Evolutionary conservation across 176 grass and related monocot genomes (phyloP).

Genomic region (Carex parvula): DNA sequence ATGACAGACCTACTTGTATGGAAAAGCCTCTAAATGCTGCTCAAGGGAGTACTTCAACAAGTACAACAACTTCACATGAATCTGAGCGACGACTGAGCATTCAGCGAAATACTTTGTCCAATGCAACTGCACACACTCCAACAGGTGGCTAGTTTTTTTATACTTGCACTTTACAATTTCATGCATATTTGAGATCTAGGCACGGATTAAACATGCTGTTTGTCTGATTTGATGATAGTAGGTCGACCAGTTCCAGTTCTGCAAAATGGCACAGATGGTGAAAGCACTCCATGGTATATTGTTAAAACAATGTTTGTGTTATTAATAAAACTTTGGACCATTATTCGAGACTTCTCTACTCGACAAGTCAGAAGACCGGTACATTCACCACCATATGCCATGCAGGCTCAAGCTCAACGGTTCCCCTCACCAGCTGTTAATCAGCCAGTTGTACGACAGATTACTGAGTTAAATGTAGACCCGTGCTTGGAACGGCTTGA

Average conservation of each 20-base stretch:
- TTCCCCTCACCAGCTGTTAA: not conserved
- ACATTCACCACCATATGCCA: slow-evolving; percentile 12
- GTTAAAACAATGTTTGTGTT: slow-evolving; percentile 34
- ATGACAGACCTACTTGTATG: slow-evolving; percentile 19
- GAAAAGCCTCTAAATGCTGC: slow-evolving; percentile 17
- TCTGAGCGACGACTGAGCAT: slow-evolving; percentile 22
- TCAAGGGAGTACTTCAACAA: slow-evolving; percentile 39
- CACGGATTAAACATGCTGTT: not conserved
- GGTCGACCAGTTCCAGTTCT: slow-evolving; percentile 29
- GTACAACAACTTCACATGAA: slow-evolving; percentile 23
- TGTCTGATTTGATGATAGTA: slow-evolving; percentile 27
- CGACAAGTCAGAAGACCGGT: slow-evolving; percentile 46
- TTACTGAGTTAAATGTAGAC: slow-evolving; percentile 31
- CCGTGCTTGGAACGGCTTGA: slow-evolving; percentile 63
- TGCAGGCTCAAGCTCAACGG: slow-evolving; percentile 7
- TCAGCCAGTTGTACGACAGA: slow-evolving; percentile 3
- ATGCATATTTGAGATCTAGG: not conserved
- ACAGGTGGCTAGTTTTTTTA: slow-evolving; percentile 24
- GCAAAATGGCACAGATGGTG: slow-evolving; percentile 23
- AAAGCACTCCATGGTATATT: slow-evolving; percentile 31
- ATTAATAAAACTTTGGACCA: slow-evolving; percentile 64
- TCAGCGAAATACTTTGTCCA: slow-evolving; percentile 23
- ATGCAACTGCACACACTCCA: slow-evolving; percentile 12
- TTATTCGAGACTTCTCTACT: slow-evolving; percentile 37
- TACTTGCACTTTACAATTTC: not conserved